Conservation (phyloP, 2,329 filamentous ascomycete genomes). For the Trichophyton simii region DNA sequence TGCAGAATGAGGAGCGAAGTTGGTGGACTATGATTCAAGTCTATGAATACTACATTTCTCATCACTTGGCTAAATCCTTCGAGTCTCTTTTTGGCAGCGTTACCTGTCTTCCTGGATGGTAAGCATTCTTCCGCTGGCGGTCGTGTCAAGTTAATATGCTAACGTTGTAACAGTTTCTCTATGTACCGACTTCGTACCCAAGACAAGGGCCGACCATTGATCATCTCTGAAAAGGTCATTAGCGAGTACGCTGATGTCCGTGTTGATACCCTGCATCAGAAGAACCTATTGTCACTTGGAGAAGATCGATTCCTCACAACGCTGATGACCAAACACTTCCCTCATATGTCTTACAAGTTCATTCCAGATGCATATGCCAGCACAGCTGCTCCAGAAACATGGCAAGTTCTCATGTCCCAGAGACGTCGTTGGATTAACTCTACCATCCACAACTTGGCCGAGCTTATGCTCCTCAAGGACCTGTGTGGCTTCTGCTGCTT, state of each 20-base stretch:
- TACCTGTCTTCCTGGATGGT: slow-evolving; percentile 98
- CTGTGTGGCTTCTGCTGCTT: slow-evolving; percentile 99
- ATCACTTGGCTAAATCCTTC: slow-evolving; percentile 92
- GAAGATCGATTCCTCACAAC: slow-evolving; percentile 97
- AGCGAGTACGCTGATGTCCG: slow-evolving; percentile 77
- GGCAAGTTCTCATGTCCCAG: slow-evolving; percentile 90
- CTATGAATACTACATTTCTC: slow-evolving; percentile 98
- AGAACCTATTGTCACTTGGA: slow-evolving; percentile 85
- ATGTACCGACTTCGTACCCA: slow-evolving; percentile 95
- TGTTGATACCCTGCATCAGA: slow-evolving; percentile 87
- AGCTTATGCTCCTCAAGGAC: slow-evolving; percentile 79
- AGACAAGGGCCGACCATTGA: slow-evolving; percentile 85
- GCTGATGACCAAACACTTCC: slow-evolving; percentile 96
- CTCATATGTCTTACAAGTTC: slow-evolving; percentile 91
- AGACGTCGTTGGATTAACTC: slow-evolving; percentile 99
- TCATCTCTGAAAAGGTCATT: slow-evolving; percentile 82
- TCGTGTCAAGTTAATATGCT: slow-evolving; percentile 20
- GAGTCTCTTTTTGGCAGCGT: slow-evolving; percentile 96
- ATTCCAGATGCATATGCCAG: slow-evolving; percentile 83
- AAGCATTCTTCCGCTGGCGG: slow-evolving; percentile 28
- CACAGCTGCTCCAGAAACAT: slow-evolving; percentile 87
- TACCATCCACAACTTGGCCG: slow-evolving; percentile 88
- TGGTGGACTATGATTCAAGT: slow-evolving; percentile 99
- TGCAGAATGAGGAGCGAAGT: slow-evolving; percentile 86
- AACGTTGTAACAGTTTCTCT: slow-evolving; percentile 60